These are phyloP conservation scores for Thielaviopsis populi DNA, from an alignment of 2,329 filamentous ascomycete genomes.

Conservation along the genomic window DNA sequence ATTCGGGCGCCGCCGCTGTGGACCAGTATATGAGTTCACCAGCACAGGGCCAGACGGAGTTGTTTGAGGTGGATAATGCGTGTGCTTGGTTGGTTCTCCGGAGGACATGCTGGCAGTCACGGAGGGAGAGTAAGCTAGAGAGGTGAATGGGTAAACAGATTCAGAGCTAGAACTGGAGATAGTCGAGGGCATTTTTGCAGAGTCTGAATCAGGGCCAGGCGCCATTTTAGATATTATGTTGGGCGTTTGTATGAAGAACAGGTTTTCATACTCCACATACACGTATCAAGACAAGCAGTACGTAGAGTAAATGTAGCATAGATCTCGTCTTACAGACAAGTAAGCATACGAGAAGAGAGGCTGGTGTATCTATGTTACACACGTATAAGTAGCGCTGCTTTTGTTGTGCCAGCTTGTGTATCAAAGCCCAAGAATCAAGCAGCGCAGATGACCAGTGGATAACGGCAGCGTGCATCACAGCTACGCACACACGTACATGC, in stretches of 20 bases:
- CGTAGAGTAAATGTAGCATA: background rate
- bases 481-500: too few species aligned
- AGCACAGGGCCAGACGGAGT: background rate
- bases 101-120: background rate
- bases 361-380: background rate
- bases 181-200: background rate
- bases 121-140: background rate
- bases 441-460: background rate
- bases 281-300: background rate
- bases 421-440: background rate
- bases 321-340: background rate
- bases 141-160: background rate
- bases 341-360: background rate
- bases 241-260: background rate
- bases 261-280: background rate
- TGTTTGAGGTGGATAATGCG: background rate
- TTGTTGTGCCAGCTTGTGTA: background rate
- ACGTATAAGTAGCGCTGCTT: background rate
- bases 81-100: background rate
- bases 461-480: background rate
- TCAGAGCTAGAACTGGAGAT: background rate
- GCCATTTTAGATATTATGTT: background rate
- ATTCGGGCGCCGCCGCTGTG: background rate
- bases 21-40: slow-evolving; percentile 16
- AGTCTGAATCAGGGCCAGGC: background rate